Percentiles rank a stretch among this genome's conserved stretches.
Evolutionary conservation across 2,329 filamentous ascomycete genomes (phyloP).

Genomic region (Fusarium austroafricanum): DNA sequence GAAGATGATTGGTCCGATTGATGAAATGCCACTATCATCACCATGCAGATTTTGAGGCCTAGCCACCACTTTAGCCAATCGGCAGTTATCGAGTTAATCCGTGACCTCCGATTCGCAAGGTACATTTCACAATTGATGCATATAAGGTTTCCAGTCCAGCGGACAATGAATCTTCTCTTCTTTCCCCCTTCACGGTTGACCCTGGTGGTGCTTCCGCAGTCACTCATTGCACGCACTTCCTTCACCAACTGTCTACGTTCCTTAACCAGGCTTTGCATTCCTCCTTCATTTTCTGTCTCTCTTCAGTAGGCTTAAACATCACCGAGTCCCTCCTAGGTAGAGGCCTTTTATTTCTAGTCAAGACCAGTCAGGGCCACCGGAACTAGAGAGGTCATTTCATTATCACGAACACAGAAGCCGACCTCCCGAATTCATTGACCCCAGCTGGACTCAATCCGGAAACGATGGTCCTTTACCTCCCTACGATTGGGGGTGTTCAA

Average conservation of each 20-base stretch:
- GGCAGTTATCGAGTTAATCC: not conserved
- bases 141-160: not conserved
- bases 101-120: not conserved
- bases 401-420: not conserved
- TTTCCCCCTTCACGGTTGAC: constrained; percentile 11
- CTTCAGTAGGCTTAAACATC: not conserved
- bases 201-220: constrained; percentile 11
- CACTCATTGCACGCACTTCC: constrained; percentile 6
- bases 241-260: not conserved
- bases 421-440: not conserved
- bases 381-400: not conserved
- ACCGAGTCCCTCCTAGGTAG: not conserved
- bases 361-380: not conserved
- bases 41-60: constrained; percentile 42
- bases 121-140: not conserved
- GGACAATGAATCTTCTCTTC: not conserved
- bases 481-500: constrained; percentile 3
- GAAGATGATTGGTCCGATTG: not conserved
- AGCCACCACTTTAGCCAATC: not conserved
- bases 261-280: not conserved
- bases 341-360: constrained; percentile 1
- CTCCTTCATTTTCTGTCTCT: not conserved
- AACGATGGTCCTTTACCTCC: constrained; percentile 1
- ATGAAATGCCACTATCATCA: not conserved
- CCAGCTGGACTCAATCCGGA: constrained; percentile 1